These are phyloP conservation scores for Passalora sequoiae DNA, from an alignment of 2,329 filamentous ascomycete genomes.

Conservation along the genomic window DNA sequence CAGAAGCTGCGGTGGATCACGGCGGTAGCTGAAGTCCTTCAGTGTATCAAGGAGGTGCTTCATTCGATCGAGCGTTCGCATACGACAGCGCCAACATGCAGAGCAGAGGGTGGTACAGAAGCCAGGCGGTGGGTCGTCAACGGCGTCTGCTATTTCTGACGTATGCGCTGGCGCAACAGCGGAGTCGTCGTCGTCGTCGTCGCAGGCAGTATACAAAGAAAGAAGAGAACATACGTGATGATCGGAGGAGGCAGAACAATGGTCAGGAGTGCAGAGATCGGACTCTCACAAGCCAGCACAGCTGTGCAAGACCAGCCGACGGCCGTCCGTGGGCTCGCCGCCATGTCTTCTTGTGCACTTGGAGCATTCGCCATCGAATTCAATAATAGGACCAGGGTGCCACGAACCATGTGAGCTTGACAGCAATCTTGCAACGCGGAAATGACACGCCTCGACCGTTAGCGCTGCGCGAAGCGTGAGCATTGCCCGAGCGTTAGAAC, in stretches of 20 bases:
- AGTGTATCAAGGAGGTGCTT: slow-evolving; percentile 20
- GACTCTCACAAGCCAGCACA: background rate
- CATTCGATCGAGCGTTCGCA: slow-evolving; percentile 10
- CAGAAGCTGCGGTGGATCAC: slow-evolving; percentile 1
- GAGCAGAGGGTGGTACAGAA: slow-evolving; percentile 12
- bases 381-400: slow-evolving; percentile 7
- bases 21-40: slow-evolving; percentile 23
- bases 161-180: slow-evolving; percentile 5
- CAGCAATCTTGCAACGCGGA: background rate
- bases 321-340: slow-evolving; percentile 6
- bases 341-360: slow-evolving; percentile 3
- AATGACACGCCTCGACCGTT: background rate
- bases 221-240: background rate
- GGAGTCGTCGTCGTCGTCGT: no score
- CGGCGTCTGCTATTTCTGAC: slow-evolving; percentile 1
- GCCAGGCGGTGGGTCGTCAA: slow-evolving; percentile 2
- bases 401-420: slow-evolving; percentile 2
- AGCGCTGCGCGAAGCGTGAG: slow-evolving; percentile 1
- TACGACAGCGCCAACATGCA: slow-evolving; percentile 13
- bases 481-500: no score
- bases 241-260: background rate
- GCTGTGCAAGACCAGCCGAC: no score
- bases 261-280: background rate
- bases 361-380: slow-evolving; percentile 9
- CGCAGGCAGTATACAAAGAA: background rate